These are phyloP conservation scores for Populus tomentosa DNA, from an alignment of 441 rosid genomes.

Conservation along the genomic window DNA sequence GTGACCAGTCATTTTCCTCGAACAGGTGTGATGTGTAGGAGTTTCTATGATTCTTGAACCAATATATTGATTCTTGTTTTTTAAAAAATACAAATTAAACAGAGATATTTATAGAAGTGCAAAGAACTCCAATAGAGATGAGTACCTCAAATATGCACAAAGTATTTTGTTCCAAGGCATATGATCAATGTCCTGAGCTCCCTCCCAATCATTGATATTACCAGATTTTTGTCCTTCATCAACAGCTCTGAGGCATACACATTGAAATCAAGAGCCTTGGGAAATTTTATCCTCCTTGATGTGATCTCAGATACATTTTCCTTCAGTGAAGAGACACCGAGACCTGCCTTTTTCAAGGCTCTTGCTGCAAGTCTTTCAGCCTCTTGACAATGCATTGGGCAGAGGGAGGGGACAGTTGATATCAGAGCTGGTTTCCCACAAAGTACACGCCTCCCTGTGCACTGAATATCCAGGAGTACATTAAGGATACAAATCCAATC, in stretches of 20 bases:
- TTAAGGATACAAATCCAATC: not conserved
- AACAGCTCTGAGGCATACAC: not conserved
- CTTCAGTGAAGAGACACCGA: slow-evolving; percentile 44
- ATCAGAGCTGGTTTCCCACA: slow-evolving; percentile 77
- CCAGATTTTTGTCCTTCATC: slow-evolving; percentile 4
- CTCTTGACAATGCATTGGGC: slow-evolving; percentile 63
- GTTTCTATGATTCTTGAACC: not conserved
- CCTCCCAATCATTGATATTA: slow-evolving; percentile 8
- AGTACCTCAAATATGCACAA: slow-evolving; percentile 24
- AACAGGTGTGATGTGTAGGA: not conserved
- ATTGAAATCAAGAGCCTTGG: not conserved
- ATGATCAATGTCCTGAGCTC: slow-evolving; percentile 14
- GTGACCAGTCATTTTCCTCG: not conserved
- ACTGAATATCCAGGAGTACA: slow-evolving; percentile 19
- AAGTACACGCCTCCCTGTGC: slow-evolving; percentile 25
- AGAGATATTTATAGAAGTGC: not conserved
- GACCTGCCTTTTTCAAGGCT: slow-evolving; percentile 72
- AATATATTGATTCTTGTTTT: not conserved
- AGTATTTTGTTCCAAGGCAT: slow-evolving; percentile 9
- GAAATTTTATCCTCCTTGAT: slow-evolving; percentile 22
- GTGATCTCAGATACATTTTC: slow-evolving; percentile 23
- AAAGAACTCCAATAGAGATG: not conserved
- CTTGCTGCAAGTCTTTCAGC: slow-evolving; percentile 57
- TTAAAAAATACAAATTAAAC: not conserved
- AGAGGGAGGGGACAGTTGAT: slow-evolving; percentile 61